phyloP scores from a whole-genome alignment of 2,329 filamentous ascomycete species.

The Arthrobotrys iridis region DNA sequence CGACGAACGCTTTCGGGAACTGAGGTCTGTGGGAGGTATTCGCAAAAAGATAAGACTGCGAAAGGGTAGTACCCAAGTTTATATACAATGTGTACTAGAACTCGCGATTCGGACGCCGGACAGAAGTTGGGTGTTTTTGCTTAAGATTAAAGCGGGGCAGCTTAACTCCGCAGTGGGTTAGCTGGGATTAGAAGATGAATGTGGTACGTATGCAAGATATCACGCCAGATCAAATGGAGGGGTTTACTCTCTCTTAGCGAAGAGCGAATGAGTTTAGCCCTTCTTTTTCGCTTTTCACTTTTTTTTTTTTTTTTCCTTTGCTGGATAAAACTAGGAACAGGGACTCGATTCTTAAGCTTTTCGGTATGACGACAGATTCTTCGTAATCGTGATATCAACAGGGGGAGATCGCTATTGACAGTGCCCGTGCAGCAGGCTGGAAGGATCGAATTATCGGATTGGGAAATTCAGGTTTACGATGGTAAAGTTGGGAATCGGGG shows the following conservation, averaged over 20 bases:
- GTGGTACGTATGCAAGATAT: slow-evolving; percentile 39
- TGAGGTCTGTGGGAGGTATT: neutral
- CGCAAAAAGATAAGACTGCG: neutral
- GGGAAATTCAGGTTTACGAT: neutral
- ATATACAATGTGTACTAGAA: slow-evolving; percentile 9
- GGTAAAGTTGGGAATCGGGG: neutral
- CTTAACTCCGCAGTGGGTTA: neutral
- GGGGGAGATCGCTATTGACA: slow-evolving; percentile 3
- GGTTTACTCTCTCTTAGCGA: slow-evolving; percentile 1
- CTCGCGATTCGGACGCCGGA: slow-evolving; percentile 45
- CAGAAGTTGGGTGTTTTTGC: neutral
- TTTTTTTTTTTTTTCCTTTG: too few species aligned
- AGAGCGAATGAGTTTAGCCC: neutral
- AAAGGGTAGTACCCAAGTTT: neutral
- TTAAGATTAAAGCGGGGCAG: slow-evolving; percentile 47
- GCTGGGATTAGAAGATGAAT: neutral
- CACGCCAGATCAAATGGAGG: slow-evolving; percentile 37
- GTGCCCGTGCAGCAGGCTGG: neutral
- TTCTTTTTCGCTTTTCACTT: too few species aligned
- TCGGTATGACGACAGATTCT: slow-evolving; percentile 43
- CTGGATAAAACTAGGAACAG: slow-evolving; percentile 1
- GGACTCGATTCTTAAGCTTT: slow-evolving; percentile 25
- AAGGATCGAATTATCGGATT: neutral
- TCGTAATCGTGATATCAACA: slow-evolving; percentile 15
- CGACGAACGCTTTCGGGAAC: slow-evolving; percentile 4